phyloP scores from a whole-genome alignment of 1,284 basidiomycete genomes.

The Porodaedalea pini region DNA sequence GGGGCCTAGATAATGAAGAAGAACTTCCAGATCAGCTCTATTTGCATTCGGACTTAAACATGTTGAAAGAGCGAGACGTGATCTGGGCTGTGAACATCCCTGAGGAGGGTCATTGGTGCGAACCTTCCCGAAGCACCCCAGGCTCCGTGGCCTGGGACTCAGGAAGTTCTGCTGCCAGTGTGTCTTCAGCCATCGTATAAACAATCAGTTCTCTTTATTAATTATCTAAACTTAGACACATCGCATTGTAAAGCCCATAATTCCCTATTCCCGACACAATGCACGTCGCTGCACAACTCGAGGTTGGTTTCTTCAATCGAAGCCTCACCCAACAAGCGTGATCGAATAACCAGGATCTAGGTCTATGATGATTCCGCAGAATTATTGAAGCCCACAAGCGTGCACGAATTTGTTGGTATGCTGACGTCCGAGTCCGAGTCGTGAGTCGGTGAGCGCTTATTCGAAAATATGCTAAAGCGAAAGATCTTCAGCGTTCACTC shows the following conservation, averaged over 20 bases:
- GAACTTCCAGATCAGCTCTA: not conserved
- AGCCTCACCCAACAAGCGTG: not conserved
- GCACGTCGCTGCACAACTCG: slow-evolving; percentile 66
- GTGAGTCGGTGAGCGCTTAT: slow-evolving; percentile 38
- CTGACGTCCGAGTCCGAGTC: slow-evolving; percentile 55
- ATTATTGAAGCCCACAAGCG: slow-evolving; percentile 52
- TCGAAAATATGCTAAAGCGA: not conserved
- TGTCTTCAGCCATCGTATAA: not conserved
- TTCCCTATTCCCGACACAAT: slow-evolving; percentile 50
- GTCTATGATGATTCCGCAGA: slow-evolving; percentile 51
- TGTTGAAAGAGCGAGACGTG: slow-evolving; percentile 51
- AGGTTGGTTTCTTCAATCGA: slow-evolving; percentile 38
- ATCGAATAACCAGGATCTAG: slow-evolving; percentile 31
- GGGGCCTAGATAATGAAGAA: slow-evolving; percentile 51
- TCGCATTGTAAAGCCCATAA: slow-evolving; percentile 48
- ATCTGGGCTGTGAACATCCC: slow-evolving; percentile 72
- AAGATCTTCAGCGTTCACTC: slow-evolving; percentile 10
- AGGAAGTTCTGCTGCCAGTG: not conserved
- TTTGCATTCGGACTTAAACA: slow-evolving; percentile 25
- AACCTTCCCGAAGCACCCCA: not conserved
- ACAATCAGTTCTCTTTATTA: not conserved
- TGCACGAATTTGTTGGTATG: slow-evolving; percentile 69
- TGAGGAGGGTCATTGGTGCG: slow-evolving; percentile 52
- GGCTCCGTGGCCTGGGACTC: slow-evolving; percentile 4
- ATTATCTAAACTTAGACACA: not conserved